phyloP scores from a whole-genome alignment of 140 eudicot genomes.

The Bidens hawaiensis region DNA sequence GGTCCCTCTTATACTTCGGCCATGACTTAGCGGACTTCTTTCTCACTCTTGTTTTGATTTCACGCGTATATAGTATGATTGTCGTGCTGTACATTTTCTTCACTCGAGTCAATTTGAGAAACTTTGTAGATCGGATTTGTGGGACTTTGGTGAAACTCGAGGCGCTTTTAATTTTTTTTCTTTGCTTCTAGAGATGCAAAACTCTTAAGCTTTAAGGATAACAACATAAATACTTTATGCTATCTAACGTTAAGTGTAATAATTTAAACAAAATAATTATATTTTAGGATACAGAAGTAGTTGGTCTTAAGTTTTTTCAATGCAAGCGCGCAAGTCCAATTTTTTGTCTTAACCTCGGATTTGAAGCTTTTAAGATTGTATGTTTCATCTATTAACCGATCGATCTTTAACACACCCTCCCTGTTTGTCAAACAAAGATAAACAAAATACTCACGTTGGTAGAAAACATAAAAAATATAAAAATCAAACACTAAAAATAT shows the following conservation, averaged over 20 bases:
- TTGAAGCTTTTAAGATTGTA: constrained; percentile 50
- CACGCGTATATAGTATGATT: constrained; percentile 43
- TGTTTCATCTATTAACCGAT: constrained; percentile 27
- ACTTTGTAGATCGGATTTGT: constrained; percentile 25
- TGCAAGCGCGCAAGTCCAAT: constrained; percentile 85
- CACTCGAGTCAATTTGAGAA: not conserved
- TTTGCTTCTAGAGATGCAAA: constrained; percentile 94
- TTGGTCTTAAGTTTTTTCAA: constrained; percentile 84
- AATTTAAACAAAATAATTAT: constrained; percentile 13
- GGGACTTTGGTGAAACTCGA: constrained; percentile 52
- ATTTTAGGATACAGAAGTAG: constrained; percentile 88
- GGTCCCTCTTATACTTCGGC: too few species aligned
- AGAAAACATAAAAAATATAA: not conserved
- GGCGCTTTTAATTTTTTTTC: constrained; percentile 76
- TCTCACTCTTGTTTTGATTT: constrained; percentile 32
- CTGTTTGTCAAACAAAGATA: constrained; percentile 32
- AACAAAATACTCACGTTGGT: not conserved
- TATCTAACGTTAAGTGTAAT: not conserved
- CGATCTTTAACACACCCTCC: constrained; percentile 30
- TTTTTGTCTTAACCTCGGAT: constrained; percentile 44
- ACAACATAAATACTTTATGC: not conserved
- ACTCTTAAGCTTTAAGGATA: constrained; percentile 61
- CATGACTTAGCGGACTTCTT: constrained; percentile 26
- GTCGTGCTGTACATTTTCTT: constrained; percentile 29
- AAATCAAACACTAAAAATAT: constrained; percentile 34